These are phyloP conservation scores for Halophytophthora batemanensis DNA, from an alignment of 352 stramenopile species.

Conservation along the genomic window DNA sequence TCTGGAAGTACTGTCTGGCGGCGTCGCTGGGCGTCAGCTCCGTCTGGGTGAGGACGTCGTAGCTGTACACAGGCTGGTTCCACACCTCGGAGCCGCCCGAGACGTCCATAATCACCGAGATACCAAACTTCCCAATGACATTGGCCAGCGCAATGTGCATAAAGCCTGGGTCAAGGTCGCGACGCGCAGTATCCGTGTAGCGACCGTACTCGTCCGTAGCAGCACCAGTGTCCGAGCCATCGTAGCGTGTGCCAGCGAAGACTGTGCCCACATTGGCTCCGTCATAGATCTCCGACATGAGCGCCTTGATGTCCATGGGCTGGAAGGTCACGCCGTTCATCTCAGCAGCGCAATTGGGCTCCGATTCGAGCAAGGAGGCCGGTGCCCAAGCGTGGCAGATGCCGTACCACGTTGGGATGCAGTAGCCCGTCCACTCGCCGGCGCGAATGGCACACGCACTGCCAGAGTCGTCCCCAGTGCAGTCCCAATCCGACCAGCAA, in stretches of 20 bases:
- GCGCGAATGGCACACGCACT: slow-evolving; percentile 19
- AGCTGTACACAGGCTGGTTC: slow-evolving; percentile 48
- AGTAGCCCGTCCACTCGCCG: slow-evolving; percentile 25
- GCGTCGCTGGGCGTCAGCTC: slow-evolving; percentile 24
- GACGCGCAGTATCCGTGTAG: slow-evolving; percentile 26
- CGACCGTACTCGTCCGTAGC: slow-evolving; percentile 34
- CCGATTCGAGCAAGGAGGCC: slow-evolving; percentile 24
- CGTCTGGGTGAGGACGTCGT: slow-evolving; percentile 19
- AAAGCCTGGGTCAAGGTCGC: slow-evolving; percentile 35
- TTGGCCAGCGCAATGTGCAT: slow-evolving; percentile 36
- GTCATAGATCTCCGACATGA: slow-evolving; percentile 31
- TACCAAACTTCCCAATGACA: slow-evolving; percentile 27
- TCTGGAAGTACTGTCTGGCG: slow-evolving; percentile 21
- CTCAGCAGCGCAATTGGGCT: slow-evolving; percentile 25
- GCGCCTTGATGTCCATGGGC: slow-evolving; percentile 33
- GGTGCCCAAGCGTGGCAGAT: slow-evolving; percentile 37
- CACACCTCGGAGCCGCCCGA: slow-evolving; percentile 29
- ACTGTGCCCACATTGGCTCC: slow-evolving; percentile 18
- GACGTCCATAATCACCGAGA: slow-evolving; percentile 37
- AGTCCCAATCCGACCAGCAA: slow-evolving; percentile 20
- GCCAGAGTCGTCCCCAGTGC: slow-evolving; percentile 7
- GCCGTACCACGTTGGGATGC: slow-evolving; percentile 29
- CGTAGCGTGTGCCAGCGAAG: slow-evolving; percentile 27
- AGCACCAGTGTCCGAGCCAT: slow-evolving; percentile 10
- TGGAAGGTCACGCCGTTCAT: slow-evolving; percentile 34